A percentile compares a stretch with the other conserved stretches of the same genome.
Evolutionary conservation across 768 basidiomycete species (phyloP).

Genomic region (Mycena albidolilacea): DNA sequence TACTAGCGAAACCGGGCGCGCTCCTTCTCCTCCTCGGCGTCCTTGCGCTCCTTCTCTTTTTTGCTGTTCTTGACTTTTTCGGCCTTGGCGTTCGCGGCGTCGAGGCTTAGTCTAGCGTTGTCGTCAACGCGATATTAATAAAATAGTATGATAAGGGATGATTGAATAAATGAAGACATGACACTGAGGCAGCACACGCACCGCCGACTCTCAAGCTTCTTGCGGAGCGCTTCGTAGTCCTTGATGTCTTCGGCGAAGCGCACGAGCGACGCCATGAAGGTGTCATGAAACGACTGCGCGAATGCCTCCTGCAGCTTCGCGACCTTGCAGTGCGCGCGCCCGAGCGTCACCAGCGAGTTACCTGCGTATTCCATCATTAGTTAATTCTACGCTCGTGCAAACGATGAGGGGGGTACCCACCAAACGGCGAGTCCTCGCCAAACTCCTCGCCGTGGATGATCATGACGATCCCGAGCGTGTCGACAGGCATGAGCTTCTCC

Average conservation of each 20-base stretch:
- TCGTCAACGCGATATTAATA: not conserved
- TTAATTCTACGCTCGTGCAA: not conserved
- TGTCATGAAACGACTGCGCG: conserved; percentile 79
- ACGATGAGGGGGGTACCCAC: conserved; percentile 47
- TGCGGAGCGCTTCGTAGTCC: conserved; percentile 84
- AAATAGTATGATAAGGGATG: conserved; percentile 4
- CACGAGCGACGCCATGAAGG: conserved; percentile 78
- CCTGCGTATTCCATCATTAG: conserved; percentile 57
- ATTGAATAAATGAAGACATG: not conserved
- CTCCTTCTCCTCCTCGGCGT: conserved; percentile 74
- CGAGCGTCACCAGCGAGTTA: conserved; percentile 79
- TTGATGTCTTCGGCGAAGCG: conserved; percentile 81
- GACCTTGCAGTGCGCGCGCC: conserved; percentile 88
- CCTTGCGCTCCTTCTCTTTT: conserved; percentile 81
- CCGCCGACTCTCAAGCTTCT: conserved; percentile 92
- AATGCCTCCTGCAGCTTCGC: conserved; percentile 90
- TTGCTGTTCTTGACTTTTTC: conserved; percentile 80
- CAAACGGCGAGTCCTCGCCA: conserved; percentile 81
- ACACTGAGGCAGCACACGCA: conserved; percentile 42
- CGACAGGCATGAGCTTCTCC: conserved; percentile 83
- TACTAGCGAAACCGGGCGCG: conserved; percentile 84
- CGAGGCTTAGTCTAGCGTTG: conserved; percentile 74
- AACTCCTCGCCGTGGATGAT: conserved; percentile 88
- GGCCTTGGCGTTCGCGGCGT: conserved; percentile 79
- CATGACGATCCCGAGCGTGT: conserved; percentile 90